Conservation (phyloP, 2,329 filamentous ascomycete species). For the Calonectria ilicicola region DNA sequence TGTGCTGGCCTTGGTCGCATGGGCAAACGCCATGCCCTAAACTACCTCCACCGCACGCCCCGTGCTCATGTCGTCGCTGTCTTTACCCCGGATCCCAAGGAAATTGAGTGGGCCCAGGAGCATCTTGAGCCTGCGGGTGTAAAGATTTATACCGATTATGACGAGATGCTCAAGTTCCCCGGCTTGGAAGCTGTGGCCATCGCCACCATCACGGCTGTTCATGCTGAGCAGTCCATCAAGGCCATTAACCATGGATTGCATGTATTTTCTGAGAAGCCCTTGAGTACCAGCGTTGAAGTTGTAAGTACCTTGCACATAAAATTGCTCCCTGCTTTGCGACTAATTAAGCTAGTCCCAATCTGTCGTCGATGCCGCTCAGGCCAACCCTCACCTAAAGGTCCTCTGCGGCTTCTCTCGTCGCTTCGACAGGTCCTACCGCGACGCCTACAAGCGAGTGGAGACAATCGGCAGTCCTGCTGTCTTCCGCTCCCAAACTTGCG, state of each 20-base stretch:
- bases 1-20: slow-evolving; percentile 64
- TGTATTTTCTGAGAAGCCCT: slow-evolving; percentile 42
- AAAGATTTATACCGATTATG: slow-evolving; percentile 56
- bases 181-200: slow-evolving; percentile 40
- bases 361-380: slow-evolving; percentile 67
- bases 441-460: slow-evolving; percentile 65
- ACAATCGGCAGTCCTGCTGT: slow-evolving; percentile 70
- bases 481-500: slow-evolving; percentile 75
- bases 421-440: slow-evolving; percentile 64
- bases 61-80: slow-evolving; percentile 62
- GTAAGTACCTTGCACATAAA: slow-evolving; percentile 51
- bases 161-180: slow-evolving; percentile 55
- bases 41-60: slow-evolving; percentile 58
- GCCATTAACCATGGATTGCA: slow-evolving; percentile 31
- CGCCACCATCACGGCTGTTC: slow-evolving; percentile 39
- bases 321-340: too few relatives aligned
- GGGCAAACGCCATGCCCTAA: slow-evolving; percentile 63
- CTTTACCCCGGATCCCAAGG: slow-evolving; percentile 57
- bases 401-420: slow-evolving; percentile 55
- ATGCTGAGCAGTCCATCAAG: slow-evolving; percentile 40
- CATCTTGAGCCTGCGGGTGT: slow-evolving; percentile 59
- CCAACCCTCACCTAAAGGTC: slow-evolving; percentile 72
- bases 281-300: slow-evolving; percentile 58
- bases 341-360: slow-evolving; percentile 61
- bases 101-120: slow-evolving; percentile 57